Base-by-base conservation (phyloP, 768 basidiomycete genomes). In the Podaxis rugospora region DNA sequence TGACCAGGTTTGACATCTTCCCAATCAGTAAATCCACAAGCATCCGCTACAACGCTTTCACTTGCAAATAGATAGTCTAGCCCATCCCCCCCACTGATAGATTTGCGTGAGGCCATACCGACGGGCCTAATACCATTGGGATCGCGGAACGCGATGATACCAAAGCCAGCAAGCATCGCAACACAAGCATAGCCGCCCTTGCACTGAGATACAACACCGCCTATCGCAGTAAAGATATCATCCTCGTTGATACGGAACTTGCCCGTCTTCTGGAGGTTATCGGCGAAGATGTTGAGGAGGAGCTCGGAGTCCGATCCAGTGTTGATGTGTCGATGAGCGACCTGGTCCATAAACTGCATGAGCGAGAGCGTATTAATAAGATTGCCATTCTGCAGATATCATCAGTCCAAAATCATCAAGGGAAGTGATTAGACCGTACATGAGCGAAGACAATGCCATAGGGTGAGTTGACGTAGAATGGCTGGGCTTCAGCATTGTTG, bases 201-300 rank as follows among this genome's bases (percentile, higher is more conserved):
- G 71, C 88, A 89, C 64, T 93, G 88, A 60, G 82, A 76, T 89
- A 95, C 98, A 72, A 98, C 83, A 5, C 90, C 90, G 11, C 90
- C 83, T 57, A 98, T 87, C 35, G 97, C 96, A 14, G 87, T 92
- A 75, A 99, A 98, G 66, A 99, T 97, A 74, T 99, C 97, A 66
- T 99, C 97, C 70, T 98, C 96, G 70, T 98, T 98, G 78, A 98
- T 99, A 63, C 95, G 92, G 76, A 98, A 95, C 74, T 99, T 99
- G 58, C 96, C 97, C 9, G 96, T 98, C 72, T 98, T 88, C 69
- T 99, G 97, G 16, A 99, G 85, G 67, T 96, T 95, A 80, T 98
- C 87, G 56, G 97, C 97, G 72, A 99, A 93, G 66, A 97, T 93
- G 76, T 99, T 99, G 64, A 99, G 85, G 42, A 99, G 84, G 11